Base-by-base conservation (phyloP, 2,329 filamentous ascomycete species). In the Fusarium sp. region DNA sequence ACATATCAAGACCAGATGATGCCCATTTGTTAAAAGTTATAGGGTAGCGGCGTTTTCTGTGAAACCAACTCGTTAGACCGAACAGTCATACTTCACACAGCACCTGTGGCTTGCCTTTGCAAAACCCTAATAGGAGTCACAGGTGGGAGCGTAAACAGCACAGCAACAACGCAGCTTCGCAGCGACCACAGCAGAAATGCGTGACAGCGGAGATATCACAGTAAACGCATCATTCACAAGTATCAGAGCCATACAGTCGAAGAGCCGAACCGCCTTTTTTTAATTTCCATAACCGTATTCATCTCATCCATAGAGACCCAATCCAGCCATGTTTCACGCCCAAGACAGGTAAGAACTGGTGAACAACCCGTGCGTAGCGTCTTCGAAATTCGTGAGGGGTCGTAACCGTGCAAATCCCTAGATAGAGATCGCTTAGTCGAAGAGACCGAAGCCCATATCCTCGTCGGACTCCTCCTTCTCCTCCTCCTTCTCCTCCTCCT, bases 401-500 rank as follows among this genome's bases (percentile, higher is more conserved):
- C 73, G 68, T 77, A 69, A 74, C 69, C 65, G 60, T 73, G 69
- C 72, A 56, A 62, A 58, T 73, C 65, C 66, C 65, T 68, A 50
- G 44, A 57, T 60, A 68, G 65, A 65, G 70, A 74, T 65, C 77
- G 82, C 80, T 89, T 90, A 90, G 83, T 90, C 88, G 86, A 90
- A 90, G 72, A 91, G 89, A 87, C 89, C 89, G 85, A 91, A 90
- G 76, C 89, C 88, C 88, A 91, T 91, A 79, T 91, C 89, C 82
- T 90, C 90, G 83, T 91, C 88, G 82, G 88, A 90, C 85, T 90
- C 78, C 74, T 78, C 77, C 69, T 75, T 74, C 75, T 77, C 75
- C 59, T 88, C 86, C 82, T 89, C 83, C 92, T 86, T 92, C 95
- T 93, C 88, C 88, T 96, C 92, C 81, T 92, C 90, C 83, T 91